These are phyloP conservation scores for Heliosperma pusillum DNA, from an alignment of 148 eudicot species.

Conservation along the genomic window DNA sequence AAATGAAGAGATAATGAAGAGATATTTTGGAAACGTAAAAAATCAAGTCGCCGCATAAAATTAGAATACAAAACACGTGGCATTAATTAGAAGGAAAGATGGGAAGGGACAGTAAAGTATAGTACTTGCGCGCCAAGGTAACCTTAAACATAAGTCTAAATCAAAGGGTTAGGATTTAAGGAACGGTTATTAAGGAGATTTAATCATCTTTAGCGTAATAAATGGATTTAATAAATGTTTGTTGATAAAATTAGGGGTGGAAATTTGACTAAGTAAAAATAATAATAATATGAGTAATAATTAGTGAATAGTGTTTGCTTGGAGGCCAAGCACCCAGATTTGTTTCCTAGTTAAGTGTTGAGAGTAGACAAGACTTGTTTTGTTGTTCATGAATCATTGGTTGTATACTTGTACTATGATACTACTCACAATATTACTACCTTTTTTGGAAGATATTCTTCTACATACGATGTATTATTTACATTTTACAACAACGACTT, in stretches of 20 bases:
- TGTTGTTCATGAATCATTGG: not conserved
- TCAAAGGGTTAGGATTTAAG: no score
- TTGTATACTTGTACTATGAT: not conserved
- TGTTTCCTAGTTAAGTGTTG: not conserved
- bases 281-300: no score
- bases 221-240: not conserved
- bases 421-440: not conserved
- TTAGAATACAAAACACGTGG: slow-evolving; percentile 2
- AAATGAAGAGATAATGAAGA: no score
- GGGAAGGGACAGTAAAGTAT: not conserved
- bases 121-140: slow-evolving; percentile 15
- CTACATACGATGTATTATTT: not conserved
- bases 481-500: not conserved
- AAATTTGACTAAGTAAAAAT: not conserved
- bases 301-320: not conserved
- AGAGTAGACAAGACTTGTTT: not conserved
- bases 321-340: not conserved
- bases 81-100: not conserved
- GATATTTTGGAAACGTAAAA: no score
- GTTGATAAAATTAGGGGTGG: not conserved
- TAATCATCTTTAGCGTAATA: no score
- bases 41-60: slow-evolving; percentile 16
- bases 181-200: no score
- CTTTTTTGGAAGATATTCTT: not conserved
- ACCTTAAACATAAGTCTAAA: no score